Evolutionary conservation across 768 basidiomycete species (phyloP).

Genomic region (Tylopilus rubrobrunneus): DNA sequence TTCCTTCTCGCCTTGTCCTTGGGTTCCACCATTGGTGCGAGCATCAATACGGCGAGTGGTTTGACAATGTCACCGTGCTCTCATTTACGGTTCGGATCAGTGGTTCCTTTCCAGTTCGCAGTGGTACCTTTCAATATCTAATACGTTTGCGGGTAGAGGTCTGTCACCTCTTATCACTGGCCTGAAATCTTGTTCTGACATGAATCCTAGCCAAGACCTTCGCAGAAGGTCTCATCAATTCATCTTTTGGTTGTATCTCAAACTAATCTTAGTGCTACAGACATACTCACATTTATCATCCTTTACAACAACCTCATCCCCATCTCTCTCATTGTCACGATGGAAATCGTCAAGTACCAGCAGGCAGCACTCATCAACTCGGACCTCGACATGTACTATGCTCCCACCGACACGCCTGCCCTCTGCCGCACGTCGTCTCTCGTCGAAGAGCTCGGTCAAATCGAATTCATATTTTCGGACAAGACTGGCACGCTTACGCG

Average conservation of each 20-base stretch:
- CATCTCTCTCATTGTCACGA: constrained; percentile 98
- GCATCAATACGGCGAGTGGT: constrained; percentile 66
- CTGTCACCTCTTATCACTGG: constrained; percentile 15
- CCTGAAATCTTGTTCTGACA: not conserved
- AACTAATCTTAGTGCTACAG: constrained; percentile 37
- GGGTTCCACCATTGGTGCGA: constrained; percentile 89
- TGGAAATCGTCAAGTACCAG: constrained; percentile 99
- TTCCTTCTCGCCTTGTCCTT: constrained; percentile 83
- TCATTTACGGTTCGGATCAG: constrained; percentile 26
- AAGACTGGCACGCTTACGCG: constrained; percentile 94
- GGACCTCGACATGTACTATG: constrained; percentile 98
- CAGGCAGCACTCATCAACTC: constrained; percentile 97
- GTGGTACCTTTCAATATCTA: constrained; percentile 83
- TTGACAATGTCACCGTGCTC: not conserved
- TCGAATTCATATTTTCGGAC: constrained; percentile 94
- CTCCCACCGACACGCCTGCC: constrained; percentile 91
- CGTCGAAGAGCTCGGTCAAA: constrained; percentile 97
- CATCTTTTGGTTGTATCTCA: not conserved
- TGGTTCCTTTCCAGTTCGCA: constrained; percentile 86
- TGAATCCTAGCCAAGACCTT: constrained; percentile 60
- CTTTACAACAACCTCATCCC: constrained; percentile 99
- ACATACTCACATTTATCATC: constrained; percentile 97
- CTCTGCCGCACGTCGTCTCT: constrained; percentile 97
- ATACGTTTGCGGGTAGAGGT: constrained; percentile 63
- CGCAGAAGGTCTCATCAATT: constrained; percentile 62